Base-by-base conservation (phyloP, 2,329 filamentous ascomycete genomes). In the Diaporthe sp. region DNA sequence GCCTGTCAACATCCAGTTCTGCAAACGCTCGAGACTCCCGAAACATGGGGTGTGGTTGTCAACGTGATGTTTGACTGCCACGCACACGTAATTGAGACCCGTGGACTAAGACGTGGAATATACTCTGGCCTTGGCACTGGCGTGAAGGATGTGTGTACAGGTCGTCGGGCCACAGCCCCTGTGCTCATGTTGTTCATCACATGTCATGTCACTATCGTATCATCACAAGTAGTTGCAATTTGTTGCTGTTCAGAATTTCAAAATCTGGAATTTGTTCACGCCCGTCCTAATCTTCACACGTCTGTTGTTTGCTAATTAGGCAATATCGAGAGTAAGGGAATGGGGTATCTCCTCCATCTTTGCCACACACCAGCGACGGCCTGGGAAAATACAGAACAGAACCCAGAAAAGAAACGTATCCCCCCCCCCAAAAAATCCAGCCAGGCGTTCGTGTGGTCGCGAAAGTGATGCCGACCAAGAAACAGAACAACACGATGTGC, bases 291-390 rank as follows among this genome's bases (percentile, higher is more conserved):
- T 61, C 44, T 63, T 42, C 27, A 70, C 55, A 58, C 55, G 8
- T 50, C 55, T 25, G 39, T 32, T 42, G 39, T 27, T 27, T 44
- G 39, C 51, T 51, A 71, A 63, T 55, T 42, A 53, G 63, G 25
- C 35, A 71, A 63, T 63, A 71, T 71, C 56, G 42, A 50, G 51
- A 63, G 32, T 68, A 68, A 71, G 25, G 70, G 44, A 63, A 71
- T 42, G 44, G 56, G 70, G 70, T 71, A 71, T 71, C 56, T 71
- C 70, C 70, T 71, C 58, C 70, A 55, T 71, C 70, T 71, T 71
- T 71, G 70, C 47, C 56, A 71, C 47, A 50, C 44, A 53, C 56
- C 56, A 47, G 27, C 39, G 58, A 44, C 56, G 51, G 22, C 27
- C 70, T 53, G 50, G 50, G 44, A 50, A 51, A 61, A 61, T 35